Evolutionary conservation across 2,329 filamentous ascomycete genomes (phyloP), one percentile per base, ranked within the genome.

Genomic region (Colletotrichum filicis): DNA sequence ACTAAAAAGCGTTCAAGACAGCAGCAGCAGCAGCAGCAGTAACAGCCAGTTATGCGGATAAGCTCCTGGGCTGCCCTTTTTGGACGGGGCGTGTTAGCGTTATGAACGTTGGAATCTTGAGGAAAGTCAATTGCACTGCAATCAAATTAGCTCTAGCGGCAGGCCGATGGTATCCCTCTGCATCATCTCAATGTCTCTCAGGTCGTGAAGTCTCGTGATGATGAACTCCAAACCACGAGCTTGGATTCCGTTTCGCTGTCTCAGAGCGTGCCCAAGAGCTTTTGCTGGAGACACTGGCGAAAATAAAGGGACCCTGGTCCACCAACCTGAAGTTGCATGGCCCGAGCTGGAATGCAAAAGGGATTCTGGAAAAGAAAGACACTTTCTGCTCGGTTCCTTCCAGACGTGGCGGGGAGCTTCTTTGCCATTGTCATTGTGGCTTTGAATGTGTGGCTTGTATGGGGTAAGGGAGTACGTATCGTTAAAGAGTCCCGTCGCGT

Each of bases 241-340:
- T 56, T 59, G 53, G 52, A n/a, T 16, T 32, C 49, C 46, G 37
- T 56, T 62, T 62, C 53, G 59, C 56, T 62, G 68, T 67, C 63
- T 62, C 28, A 32, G 35, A 61, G 52, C 26, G 55, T 42, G 53
- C 24, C 22, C 56, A 67, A 52, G n/a, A 42, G 42, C 56, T 42
- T 61, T 49, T 61, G 58, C 57, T 62, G 37, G 68, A 63, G 57
- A 63, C 58, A 42, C 14, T 69, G 14, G 56, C 55, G 56, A 65
- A 61, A 61, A 65, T 65, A 49, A 68, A 73, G 59, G 59, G 66
- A 73, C 35, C 70, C 66, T n/a, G 46, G 66, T 72, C 66, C 52
- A 65, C 60, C 22, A 28, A 12, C 9, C 28, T 30, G 30, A 46
- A 60, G 16, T 42, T 35, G 24, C 60, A 60, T 57, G 66, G 66